These are phyloP conservation scores for Monascus purpureus DNA, from an alignment of 495 filamentous ascomycete species.

Conservation along the genomic window DNA sequence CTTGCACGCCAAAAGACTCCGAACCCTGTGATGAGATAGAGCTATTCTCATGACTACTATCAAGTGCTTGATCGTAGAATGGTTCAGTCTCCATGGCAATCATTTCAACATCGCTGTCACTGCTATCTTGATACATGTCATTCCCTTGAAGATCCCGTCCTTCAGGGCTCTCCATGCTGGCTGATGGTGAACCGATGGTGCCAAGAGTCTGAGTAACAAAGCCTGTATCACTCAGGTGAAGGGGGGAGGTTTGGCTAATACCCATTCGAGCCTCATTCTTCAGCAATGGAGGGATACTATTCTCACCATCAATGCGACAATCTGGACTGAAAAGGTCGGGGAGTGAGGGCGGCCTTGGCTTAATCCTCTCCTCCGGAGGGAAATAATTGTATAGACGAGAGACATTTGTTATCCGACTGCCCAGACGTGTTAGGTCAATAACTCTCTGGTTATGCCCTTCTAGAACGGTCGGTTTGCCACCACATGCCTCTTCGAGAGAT, in stretches of 20 bases:
- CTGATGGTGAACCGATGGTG: too few species aligned
- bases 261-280: too few species aligned
- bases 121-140: neutral
- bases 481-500: conserved; percentile 26
- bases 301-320: conserved; percentile 7
- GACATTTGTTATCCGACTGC: conserved; percentile 11
- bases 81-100: neutral
- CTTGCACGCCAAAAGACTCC: too few species aligned
- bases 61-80: neutral
- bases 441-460: conserved; percentile 8
- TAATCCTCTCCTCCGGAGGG: conserved; percentile 8
- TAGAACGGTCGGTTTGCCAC: conserved; percentile 18
- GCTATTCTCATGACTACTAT: neutral
- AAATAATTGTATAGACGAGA: conserved; percentile 17
- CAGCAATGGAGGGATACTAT: neutral
- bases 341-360: conserved; percentile 10
- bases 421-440: conserved; percentile 18
- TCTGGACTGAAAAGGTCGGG: conserved; percentile 19
- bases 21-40: too few species aligned
- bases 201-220: too few species aligned
- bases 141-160: too few species aligned
- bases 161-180: too few species aligned
- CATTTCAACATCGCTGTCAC: neutral
- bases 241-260: too few species aligned
- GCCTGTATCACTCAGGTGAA: too few species aligned